Evolutionary conservation across 1,139 yeast genomes (phyloP), one percentile per base, ranked within the genome.

Genomic region (Magnusiomyces suaveolens): DNA sequence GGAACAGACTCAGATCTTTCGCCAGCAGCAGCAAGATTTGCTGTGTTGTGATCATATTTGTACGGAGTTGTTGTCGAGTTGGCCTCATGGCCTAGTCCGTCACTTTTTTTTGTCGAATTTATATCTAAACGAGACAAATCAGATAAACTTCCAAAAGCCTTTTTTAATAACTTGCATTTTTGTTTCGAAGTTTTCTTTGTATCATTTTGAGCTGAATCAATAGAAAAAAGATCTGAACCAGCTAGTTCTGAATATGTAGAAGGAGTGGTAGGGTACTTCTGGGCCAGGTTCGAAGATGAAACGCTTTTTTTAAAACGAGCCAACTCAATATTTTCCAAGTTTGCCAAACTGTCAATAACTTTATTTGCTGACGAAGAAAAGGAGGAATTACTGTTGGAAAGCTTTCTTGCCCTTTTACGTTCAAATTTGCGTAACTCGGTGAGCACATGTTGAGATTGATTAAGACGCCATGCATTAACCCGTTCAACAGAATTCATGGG

Each of bases 391-490:
- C 18, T 10, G 16, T 10, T 38, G 4, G 43, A 16, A 10, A 10
- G 4, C 20, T 18, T 43, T 10, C 46, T 29, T 16, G 48, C 26
- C 36, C 57, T 44, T 47, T 57, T 60, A 29, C 60, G 60, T 52
- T 64, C 69, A 20, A 66, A 59, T 47, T 65, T 59, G 51, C 61
- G 61, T 51, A 68, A 61, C 56, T 69, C 71, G 49, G 64, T 64
- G 46, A 63, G 54, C 21, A 68, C 62, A 18, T 65, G 64, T 58
- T 66, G 66, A 33, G 71, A 65, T 62, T 71, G 75, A 56, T 69
- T 72, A 18, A 70, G 60, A 23, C 75, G 60, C 75, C 75, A 71
- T 26, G 70, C 70, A 57, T 70, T 70, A 36, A 71, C 65, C 18
- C 75, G 65, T 24, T 69, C 72, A 32, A 65, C 59, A 48, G 66